Evolutionary conservation across 2,329 filamentous ascomycete genomes (phyloP).

Genomic region (Nothophaeocryptopus gaeumannii): DNA sequence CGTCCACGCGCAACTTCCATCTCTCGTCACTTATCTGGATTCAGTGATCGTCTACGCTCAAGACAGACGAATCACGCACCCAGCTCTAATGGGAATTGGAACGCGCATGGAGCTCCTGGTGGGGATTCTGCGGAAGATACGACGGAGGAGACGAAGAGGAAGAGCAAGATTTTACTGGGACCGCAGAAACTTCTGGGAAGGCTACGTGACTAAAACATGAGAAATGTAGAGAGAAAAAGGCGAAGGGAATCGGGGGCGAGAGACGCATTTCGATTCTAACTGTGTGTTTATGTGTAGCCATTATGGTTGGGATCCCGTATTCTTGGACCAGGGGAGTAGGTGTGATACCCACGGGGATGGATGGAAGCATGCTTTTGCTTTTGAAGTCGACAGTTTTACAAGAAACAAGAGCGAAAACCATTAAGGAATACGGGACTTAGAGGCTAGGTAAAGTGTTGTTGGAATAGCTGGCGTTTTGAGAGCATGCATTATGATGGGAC

Average conservation of each 20-base stretch:
- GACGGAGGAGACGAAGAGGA: conserved; percentile 38
- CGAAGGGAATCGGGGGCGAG: no score
- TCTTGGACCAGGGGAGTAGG: no score
- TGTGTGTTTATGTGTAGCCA: background rate
- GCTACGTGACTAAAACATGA: conserved; percentile 32
- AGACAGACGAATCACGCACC: conserved; percentile 7
- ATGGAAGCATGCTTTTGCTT: no score
- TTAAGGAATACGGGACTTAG: no score
- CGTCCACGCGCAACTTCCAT: conserved; percentile 28
- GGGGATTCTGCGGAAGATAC: conserved; percentile 22
- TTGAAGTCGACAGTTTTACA: no score
- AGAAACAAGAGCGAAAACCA: no score
- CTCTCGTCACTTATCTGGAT: conserved; percentile 30
- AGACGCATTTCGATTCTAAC: background rate
- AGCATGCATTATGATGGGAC: no score
- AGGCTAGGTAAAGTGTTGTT: no score
- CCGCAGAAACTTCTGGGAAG: conserved; percentile 43
- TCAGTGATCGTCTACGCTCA: conserved; percentile 30
- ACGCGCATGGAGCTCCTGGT: conserved; percentile 1
- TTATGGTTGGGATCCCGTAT: no score
- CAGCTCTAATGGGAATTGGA: conserved; percentile 2
- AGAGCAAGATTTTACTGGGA: conserved; percentile 42
- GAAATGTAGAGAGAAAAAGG: background rate
- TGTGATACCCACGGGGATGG: no score
- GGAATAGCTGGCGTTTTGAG: no score